Evolutionary conservation across 129 eudicot species (phyloP), one percentile per base, ranked within the genome.

Genomic region (Pseudognaphalium luteoalbum): DNA sequence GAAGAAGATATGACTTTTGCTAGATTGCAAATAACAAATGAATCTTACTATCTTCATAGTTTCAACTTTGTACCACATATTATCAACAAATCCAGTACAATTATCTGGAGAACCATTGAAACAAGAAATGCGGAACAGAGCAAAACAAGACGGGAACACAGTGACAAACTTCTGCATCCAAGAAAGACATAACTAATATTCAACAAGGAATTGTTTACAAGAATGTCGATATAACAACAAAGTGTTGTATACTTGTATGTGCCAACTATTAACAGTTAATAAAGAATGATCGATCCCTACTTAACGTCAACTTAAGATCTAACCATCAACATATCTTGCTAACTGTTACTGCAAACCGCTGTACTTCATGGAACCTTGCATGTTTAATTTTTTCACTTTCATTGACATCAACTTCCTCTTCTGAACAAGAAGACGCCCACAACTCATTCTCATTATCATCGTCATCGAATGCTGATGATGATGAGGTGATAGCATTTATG

Each of bases 371-470:
- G n/a, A 79, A 64, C 64, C 81, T 50, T 32, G 47, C 65, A 52
- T 61, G 66, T 30, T 29, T 66, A 41, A 44, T 39, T 47, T 68
- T 82, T 81, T 62, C 52, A 63, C 19, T 20, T 15, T 73, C 59
- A 25, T 57, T 28, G 12, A 41, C 75, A 34, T 63, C 72, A 29
- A 41, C 71, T 20, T 85, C 83, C 59, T 70, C 80, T 17, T 82
- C 81, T 42, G 75, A 76, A 57, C 59, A 61, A 6, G 80, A 82
- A 14, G 41, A 71, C 35, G 42, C 54, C 66, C 78, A 61, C 50
- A 65, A 67, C 79, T 78, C 86, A 74, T 32, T 68, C 7, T 74
- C 88, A 51, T 74, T 74, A 28, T 85, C 85, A 69, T 81, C 86
- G 60, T 68, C 78, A 16, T 82, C 83, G 2, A 81, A 76, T 42